Percentiles rank a stretch among this genome's conserved stretches.
These are phyloP conservation scores for Neonectria coccinea DNA, from an alignment of 2,329 filamentous ascomycete genomes.

Conservation along the genomic window DNA sequence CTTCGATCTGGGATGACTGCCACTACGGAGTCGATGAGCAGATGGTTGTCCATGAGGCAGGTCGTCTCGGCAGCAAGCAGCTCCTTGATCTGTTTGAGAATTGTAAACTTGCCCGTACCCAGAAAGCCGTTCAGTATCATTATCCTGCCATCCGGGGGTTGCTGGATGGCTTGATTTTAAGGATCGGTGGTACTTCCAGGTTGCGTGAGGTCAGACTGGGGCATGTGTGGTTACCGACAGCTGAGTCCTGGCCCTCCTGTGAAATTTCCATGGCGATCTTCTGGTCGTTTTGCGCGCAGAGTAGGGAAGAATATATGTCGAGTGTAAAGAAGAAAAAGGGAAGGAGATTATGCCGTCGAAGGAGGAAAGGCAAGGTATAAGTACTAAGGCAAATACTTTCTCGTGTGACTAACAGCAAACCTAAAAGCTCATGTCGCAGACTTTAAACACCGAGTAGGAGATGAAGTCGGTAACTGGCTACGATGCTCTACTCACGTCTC, in stretches of 20 bases:
- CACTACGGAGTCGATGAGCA: constrained; percentile 36
- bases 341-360: too few relatives aligned
- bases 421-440: too few relatives aligned
- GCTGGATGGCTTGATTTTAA: not conserved
- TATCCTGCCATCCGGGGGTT: not conserved
- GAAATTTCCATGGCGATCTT: not conserved
- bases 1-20: constrained; percentile 30
- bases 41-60: constrained; percentile 38
- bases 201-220: not conserved
- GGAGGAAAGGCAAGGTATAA: not conserved
- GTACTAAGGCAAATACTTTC: not conserved
- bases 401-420: not conserved
- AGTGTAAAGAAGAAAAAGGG: not conserved
- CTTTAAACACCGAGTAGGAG: not conserved
- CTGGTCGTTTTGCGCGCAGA: not conserved
- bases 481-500: too few relatives aligned
- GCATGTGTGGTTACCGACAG: not conserved
- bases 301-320: not conserved
- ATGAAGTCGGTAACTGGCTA: too few relatives aligned
- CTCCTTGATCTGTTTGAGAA: constrained; percentile 28
- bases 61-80: constrained; percentile 22
- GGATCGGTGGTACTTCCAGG: not conserved
- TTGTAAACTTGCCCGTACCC: constrained; percentile 38
- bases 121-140: constrained; percentile 41
- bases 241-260: not conserved